phyloP scores from a whole-genome alignment of 768 basidiomycete species.

The Macrolepiota fuliginosa region DNA sequence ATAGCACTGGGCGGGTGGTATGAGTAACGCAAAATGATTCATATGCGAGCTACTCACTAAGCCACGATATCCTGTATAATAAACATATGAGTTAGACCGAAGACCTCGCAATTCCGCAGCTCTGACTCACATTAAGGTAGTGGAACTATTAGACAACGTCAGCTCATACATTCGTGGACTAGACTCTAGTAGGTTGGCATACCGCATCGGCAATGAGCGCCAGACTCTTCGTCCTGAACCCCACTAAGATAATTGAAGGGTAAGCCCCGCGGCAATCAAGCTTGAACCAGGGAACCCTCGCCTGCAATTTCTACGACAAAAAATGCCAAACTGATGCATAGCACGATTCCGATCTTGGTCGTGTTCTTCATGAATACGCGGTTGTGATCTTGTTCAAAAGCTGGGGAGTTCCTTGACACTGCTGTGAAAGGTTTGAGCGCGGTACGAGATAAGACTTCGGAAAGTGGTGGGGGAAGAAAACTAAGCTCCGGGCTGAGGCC shows the following conservation, averaged over 20 bases:
- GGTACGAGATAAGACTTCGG: not conserved
- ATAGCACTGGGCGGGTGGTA: conserved; percentile 30
- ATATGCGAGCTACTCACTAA: conserved; percentile 30
- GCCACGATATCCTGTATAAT: conserved; percentile 41
- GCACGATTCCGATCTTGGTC: conserved; percentile 43
- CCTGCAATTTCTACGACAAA: conserved; percentile 49
- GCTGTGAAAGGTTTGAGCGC: not conserved
- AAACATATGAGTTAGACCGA: not conserved
- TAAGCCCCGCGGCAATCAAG: not conserved
- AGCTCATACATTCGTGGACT: not conserved
- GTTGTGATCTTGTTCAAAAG: not conserved
- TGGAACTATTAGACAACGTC: conserved; percentile 39
- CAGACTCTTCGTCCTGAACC: conserved; percentile 52
- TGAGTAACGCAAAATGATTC: not conserved
- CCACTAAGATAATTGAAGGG: conserved; percentile 31
- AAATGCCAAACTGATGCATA: conserved; percentile 45
- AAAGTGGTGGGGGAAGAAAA: not conserved
- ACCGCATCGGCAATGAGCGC: conserved; percentile 58
- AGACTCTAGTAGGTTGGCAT: conserved; percentile 21
- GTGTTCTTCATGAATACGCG: conserved; percentile 40
- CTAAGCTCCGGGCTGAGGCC: conserved; percentile 5
- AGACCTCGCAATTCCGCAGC: conserved; percentile 11
- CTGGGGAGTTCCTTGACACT: not conserved
- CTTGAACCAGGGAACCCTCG: conserved; percentile 19
- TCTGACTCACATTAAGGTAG: conserved; percentile 45